phyloP scores from a whole-genome alignment of 441 rosid genomes.

The Melastoma candidum region DNA sequence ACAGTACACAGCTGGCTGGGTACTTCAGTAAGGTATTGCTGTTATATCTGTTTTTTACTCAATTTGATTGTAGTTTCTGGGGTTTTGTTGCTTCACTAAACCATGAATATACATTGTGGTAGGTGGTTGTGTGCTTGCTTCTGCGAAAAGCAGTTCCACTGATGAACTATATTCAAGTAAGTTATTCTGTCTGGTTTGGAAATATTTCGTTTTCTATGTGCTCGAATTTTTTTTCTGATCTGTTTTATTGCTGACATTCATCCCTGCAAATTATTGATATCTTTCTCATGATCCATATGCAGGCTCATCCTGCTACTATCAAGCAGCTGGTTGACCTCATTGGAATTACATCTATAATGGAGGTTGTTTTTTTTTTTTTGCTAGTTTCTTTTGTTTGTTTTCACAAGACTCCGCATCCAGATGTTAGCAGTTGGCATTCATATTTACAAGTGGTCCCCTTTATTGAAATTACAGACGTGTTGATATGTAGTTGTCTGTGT shows the following conservation, averaged over 20 bases:
- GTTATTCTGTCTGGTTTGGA: conserved; percentile 10
- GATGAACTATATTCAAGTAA: conserved; percentile 55
- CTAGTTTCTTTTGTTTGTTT: conserved; percentile 7
- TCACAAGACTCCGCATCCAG: no score
- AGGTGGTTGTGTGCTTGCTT: conserved; percentile 64
- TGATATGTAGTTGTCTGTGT: no score
- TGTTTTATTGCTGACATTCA: conserved; percentile 9
- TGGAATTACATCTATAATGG: conserved; percentile 93
- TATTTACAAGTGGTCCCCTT: no score
- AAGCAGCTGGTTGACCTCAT: conserved; percentile 68
- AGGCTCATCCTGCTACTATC: conserved; percentile 73
- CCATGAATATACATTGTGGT: conserved; percentile 14
- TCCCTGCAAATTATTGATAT: conserved; percentile 6
- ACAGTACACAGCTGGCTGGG: conserved; percentile 50
- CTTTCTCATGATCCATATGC: conserved; percentile 14
- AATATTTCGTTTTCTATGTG: neutral
- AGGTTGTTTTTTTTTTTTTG: conserved; percentile 46
- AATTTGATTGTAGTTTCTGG: neutral
- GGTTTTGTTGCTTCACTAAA: conserved; percentile 1
- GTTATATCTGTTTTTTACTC: conserved; percentile 7
- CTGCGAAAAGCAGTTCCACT: conserved; percentile 57
- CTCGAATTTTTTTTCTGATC: conserved; percentile 3
- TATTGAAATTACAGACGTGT: no score
- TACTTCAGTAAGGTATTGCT: conserved; percentile 65
- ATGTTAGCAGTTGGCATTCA: no score